These are phyloP conservation scores for Fusarium duplospermum DNA, from an alignment of 2,329 filamentous ascomycete species.

Conservation along the genomic window DNA sequence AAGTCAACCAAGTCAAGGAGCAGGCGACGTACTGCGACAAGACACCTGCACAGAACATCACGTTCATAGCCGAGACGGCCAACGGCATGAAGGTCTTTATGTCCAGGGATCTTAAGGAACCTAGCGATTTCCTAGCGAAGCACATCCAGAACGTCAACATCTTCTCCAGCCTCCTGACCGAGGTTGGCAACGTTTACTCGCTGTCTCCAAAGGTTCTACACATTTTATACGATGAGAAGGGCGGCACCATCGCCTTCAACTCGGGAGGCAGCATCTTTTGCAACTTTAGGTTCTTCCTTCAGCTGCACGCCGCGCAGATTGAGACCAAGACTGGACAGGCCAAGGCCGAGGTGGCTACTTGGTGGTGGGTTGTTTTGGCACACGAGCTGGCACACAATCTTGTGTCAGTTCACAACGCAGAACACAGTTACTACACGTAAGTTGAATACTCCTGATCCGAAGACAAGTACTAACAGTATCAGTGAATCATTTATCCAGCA, in stretches of 20 bases:
- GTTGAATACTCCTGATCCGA: conserved; percentile 39
- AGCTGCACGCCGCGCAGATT: conserved; percentile 74
- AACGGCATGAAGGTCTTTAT: conserved; percentile 82
- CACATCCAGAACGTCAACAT: conserved; percentile 73
- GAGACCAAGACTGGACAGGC: conserved; percentile 53
- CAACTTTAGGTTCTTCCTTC: conserved; percentile 88
- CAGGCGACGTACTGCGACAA: conserved; percentile 89
- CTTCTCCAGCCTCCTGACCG: conserved; percentile 77
- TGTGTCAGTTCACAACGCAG: conserved; percentile 79
- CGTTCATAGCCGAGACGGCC: conserved; percentile 75
- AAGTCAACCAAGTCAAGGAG: conserved; percentile 80
- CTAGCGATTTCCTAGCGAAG: conserved; percentile 66
- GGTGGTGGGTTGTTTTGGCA: conserved; percentile 96
- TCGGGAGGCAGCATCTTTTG: conserved; percentile 88
- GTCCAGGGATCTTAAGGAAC: conserved; percentile 63
- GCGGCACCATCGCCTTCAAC: conserved; percentile 94
- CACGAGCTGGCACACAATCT: conserved; percentile 97
- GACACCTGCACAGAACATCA: conserved; percentile 78
- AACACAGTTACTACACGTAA: conserved; percentile 85
- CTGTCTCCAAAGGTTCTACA: conserved; percentile 78
- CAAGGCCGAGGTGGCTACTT: conserved; percentile 77
- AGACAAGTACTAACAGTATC: conserved; percentile 30
- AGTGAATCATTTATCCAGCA: conserved; percentile 82
- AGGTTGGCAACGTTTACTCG: conserved; percentile 78
- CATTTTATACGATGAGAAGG: conserved; percentile 85